phyloP scores from a whole-genome alignment of 169 alveolate genomes.

The Eimeria praecox region DNA sequence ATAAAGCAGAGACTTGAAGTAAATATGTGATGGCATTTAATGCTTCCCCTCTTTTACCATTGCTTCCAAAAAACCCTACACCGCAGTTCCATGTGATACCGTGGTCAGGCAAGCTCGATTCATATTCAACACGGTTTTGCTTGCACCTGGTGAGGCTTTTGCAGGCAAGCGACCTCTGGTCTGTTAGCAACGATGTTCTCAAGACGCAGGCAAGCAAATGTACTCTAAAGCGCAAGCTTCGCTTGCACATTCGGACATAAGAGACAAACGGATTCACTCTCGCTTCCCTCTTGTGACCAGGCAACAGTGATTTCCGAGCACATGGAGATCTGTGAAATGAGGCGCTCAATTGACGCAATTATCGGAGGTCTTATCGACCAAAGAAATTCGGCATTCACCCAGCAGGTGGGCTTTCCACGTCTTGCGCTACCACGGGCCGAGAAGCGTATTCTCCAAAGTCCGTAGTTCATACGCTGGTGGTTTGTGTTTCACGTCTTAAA shows the following conservation, averaged over 20 bases:
- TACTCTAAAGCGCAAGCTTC: neutral
- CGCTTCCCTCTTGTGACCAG: neutral
- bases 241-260: neutral
- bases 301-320: neutral
- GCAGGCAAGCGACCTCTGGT: slow-evolving; percentile 42
- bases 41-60: neutral
- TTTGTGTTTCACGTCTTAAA: neutral
- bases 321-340: slow-evolving; percentile 7
- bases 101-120: neutral
- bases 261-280: neutral
- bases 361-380: slow-evolving; percentile 16
- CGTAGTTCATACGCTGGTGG: neutral
- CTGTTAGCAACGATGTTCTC: slow-evolving; percentile 32
- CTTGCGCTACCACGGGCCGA: neutral
- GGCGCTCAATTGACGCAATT: neutral
- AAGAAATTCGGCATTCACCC: slow-evolving; percentile 22
- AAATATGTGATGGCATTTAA: neutral
- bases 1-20: slow-evolving; percentile 48
- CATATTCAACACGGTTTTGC: neutral
- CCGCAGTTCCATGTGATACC: neutral
- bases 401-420: neutral
- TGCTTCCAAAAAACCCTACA: neutral
- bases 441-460: neutral
- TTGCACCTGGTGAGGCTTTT: neutral
- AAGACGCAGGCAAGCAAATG: slow-evolving; percentile 19